Conservation (phyloP, 495 filamentous ascomycete species). For the Thozetella sp. region DNA sequence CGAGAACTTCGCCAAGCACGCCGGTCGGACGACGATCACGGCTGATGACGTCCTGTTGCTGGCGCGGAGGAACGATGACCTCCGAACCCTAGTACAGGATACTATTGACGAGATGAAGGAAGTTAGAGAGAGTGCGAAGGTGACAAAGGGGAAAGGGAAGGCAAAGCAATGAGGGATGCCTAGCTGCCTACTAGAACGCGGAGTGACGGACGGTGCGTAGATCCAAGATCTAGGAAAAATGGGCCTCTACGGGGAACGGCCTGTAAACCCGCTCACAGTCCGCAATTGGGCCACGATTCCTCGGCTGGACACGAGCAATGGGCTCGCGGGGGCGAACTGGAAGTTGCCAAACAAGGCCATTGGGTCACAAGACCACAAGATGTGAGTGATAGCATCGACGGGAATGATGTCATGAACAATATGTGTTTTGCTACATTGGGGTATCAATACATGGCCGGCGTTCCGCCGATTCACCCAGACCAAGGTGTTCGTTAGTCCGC, state of each 20-base stretch:
- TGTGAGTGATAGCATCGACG: no score
- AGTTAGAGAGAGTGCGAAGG: slow-evolving; percentile 23
- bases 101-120: slow-evolving; percentile 63
- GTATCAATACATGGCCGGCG: not conserved
- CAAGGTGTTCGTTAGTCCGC: not conserved
- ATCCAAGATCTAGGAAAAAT: not conserved
- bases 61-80: slow-evolving; percentile 79
- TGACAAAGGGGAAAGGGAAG: slow-evolving; percentile 28
- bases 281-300: no score
- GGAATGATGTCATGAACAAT: not conserved
- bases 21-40: slow-evolving; percentile 78
- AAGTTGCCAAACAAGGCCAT: no score
- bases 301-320: no score
- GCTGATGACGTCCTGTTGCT: slow-evolving; percentile 88
- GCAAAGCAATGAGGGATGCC: not conserved
- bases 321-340: no score
- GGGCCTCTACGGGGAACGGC: not conserved
- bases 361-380: no score
- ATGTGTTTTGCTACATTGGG: not conserved
- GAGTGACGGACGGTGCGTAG: not conserved
- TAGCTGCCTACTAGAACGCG: no score
- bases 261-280: no score
- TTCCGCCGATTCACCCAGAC: not conserved
- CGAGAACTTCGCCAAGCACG: slow-evolving; percentile 85
- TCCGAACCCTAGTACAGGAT: slow-evolving; percentile 71